Base-by-base conservation (phyloP, 139 green algal species). In the Monoraphidium neglectum region DNA sequence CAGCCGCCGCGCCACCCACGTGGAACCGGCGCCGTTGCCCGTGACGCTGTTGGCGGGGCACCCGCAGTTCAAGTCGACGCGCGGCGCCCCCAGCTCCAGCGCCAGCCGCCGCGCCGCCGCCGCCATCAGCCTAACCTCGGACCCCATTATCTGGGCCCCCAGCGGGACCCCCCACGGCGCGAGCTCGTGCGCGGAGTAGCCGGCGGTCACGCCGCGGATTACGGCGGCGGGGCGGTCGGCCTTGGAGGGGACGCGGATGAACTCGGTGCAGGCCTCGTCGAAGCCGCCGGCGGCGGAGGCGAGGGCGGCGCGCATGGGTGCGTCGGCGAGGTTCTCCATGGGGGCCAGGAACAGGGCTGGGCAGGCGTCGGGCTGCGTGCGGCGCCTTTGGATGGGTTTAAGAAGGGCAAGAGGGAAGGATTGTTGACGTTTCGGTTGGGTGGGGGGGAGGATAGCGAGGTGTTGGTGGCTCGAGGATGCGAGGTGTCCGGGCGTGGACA, bases 51-150 rank as follows among this genome's bases (percentile, higher is more conserved):
- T 84, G n/a, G 77, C 77, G 36, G 80, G 80, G 73, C 86, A 90
- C 38, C 90, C 90, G 65, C 89, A 93, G 80, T 95, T 95, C 1
- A 93, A 79, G 77, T 93, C 87, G 24, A 95, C 76, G 2, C 87
- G 70, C 24, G 90, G 89, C 4, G 90, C 87, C 23, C 78, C 57
- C 70, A 64, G 77, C 4, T 63, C 47, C 33, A 56, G 12, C 0
- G 87, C 71, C 43, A 94, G 79, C 37, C 75, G 36, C 6, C 61
- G 13, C 3, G 88, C 86, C 36, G 89, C 84, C 47, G 80, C 23
- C 10, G 60, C 84, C 65, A 92, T 68, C 28, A 91, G 35, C 47
- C 84, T 68, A 1, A 77, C 63, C 32, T 80, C 71, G 49, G 72
- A 84, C 8, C 86, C 87, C 89, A 94, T 94, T 38, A 94, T 53